Base-by-base conservation (phyloP, 345 rosid species). In the Murraya koenigii region DNA sequence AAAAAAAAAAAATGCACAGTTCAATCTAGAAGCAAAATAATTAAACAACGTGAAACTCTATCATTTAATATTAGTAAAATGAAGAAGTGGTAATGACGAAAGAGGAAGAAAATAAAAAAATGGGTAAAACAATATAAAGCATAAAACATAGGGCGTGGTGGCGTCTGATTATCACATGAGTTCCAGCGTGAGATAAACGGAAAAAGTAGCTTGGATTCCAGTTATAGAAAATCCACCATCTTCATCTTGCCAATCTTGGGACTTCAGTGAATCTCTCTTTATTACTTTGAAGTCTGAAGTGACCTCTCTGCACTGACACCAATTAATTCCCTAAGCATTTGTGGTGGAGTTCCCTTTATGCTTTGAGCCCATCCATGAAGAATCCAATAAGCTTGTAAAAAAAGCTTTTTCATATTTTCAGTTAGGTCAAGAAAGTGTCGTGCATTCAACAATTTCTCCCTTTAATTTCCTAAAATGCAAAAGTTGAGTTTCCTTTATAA, bases 311-410 rank as follows among this genome's bases (percentile, higher is more conserved):
- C 49, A 56, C 74, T 56, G 62, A 25, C 54, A 70, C 72, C 67
- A 19, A 32, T 19, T n/a, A 25, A 60, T 60, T 14, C 39, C 20
- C 20, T 55, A 66, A 20, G 33, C 60, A 61, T 66, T 4, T 7
- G 23, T 54, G 75, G 69, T 65, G 77, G 77, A 78, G 83, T 44
- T 36, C 54, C 77, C 68, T 67, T 65, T 68, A 30, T 32, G 70
- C 69, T 63, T 82, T 30, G 20, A 71, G 70, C 77, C 75, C 66
- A 6, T 30, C 10, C 15, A 13, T 10, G 11, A 70, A 33, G 79
- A 83, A 80, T 80, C 81, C 70, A 76, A 69, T 23, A 38, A 25
- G 28, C 60, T 55, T 69, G 64, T 80, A n/a, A 67, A 66, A 28
- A 75, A 44, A 52, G 56, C 61, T 20, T 58, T 30, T 69, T 32